Percentiles rank a stretch among this genome's conserved stretches.
Conservation (phyloP, 2,329 filamentous ascomycete species). For the Alternaria angustiovoidea region DNA sequence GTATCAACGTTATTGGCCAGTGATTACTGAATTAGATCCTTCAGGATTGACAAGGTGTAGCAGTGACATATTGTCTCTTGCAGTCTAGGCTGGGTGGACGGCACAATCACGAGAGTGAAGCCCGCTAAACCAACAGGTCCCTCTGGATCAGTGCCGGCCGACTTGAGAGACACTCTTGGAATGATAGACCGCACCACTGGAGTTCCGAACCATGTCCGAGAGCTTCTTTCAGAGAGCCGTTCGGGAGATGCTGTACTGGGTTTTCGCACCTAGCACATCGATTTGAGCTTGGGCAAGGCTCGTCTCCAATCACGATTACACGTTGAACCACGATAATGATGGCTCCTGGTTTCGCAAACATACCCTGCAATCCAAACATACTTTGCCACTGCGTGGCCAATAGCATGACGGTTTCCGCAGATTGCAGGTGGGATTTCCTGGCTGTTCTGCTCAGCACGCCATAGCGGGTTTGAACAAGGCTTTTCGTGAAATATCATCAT, state of each 20-base stretch:
- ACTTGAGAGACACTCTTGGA: background rate
- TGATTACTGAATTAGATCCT: background rate
- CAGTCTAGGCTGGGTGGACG: background rate
- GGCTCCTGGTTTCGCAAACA: background rate
- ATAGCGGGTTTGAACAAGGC: background rate
- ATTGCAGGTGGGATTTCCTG: background rate
- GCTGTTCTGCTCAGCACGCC: background rate
- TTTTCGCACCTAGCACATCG: background rate
- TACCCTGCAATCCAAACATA: background rate
- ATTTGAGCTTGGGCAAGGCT: background rate
- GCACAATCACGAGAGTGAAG: background rate
- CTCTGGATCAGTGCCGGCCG: background rate
- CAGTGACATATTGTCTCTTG: background rate
- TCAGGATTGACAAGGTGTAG: background rate
- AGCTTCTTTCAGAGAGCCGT: background rate
- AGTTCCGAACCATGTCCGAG: background rate
- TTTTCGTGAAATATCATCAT: background rate
- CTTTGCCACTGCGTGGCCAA: background rate
- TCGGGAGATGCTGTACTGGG: background rate
- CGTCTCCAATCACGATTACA: no score
- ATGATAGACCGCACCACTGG: background rate
- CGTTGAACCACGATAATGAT: fast-evolving
- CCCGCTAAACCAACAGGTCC: background rate
- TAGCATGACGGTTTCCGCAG: background rate
- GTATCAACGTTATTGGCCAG: background rate